Percentiles rank a stretch among this genome's conserved stretches.
These are phyloP conservation scores for Filosporella fistucella DNA, from an alignment of 495 filamentous ascomycete genomes.

Conservation along the genomic window DNA sequence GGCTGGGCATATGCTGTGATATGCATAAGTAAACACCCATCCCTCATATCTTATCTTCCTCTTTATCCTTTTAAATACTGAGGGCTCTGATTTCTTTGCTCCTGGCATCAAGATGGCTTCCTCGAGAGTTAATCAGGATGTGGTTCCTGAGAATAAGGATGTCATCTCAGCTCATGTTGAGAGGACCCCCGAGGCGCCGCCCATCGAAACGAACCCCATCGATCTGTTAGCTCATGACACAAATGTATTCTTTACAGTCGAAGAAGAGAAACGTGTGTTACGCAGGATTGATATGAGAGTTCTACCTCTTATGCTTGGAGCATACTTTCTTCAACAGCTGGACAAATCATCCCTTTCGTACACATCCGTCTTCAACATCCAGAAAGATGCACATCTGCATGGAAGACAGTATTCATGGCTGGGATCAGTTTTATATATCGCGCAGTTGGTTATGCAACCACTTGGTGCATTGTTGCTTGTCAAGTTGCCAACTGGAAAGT, in stretches of 20 bases:
- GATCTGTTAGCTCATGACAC: conserved; percentile 6
- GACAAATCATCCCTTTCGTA: conserved; percentile 1
- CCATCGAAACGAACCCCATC: too few relatives aligned
- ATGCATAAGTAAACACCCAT: too few relatives aligned
- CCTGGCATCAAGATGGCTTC: too few relatives aligned
- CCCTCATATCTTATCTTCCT: too few relatives aligned
- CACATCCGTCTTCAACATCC: neutral
- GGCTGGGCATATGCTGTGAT: too few relatives aligned
- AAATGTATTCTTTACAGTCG: neutral
- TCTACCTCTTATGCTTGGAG: neutral
- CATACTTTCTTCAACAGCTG: neutral
- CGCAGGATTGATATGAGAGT: conserved; percentile 1
- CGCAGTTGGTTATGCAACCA: neutral
- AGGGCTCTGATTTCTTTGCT: too few relatives aligned
- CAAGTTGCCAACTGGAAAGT: conserved; percentile 53
- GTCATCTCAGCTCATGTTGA: conserved; percentile 35
- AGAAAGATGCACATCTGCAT: neutral
- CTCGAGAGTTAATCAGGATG: too few relatives aligned
- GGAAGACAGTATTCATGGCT: neutral
- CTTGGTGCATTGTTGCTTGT: conserved; percentile 37
- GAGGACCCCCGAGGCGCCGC: too few relatives aligned
- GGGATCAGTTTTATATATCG: neutral
- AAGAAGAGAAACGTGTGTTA: conserved; percentile 5
- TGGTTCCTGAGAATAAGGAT: conserved; percentile 12
- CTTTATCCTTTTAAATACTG: too few relatives aligned